Evolutionary conservation across 2,329 filamentous ascomycete genomes (phyloP), one percentile per base, ranked within the genome.

Genomic region (Albifimbria verrucaria): DNA sequence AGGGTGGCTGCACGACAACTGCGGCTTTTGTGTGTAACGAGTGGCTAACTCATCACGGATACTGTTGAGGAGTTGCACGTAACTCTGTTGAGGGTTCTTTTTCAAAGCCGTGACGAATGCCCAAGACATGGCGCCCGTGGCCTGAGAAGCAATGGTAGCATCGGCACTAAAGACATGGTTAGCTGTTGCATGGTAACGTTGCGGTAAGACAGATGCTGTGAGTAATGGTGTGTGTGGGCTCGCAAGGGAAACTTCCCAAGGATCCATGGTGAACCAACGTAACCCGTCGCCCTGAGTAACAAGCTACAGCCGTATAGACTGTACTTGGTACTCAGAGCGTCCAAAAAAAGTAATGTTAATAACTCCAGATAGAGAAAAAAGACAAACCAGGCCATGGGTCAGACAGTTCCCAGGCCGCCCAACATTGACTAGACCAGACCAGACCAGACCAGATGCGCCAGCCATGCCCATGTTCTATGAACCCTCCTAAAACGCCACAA

Each of bases 61-160:
- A 72, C 88, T 96, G 79, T 97, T 97, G 63, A 99, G 82, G 57
- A 99, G 77, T 76, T 97, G 89, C 49, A 99, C 92, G 67, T 99
- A 99, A 76, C 92, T 97, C 77, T 99, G 94, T 67, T 97, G 92
- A 0, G 93, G 92, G 70, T 97, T 96, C 81, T 96, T 96, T 77
- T 91, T 93, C 61, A 99, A 82, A 43, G 92, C 88, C 5, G 80
- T 88, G 69, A 99, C 92, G 70, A 99, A 99, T 10, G 94, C 94
- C 86, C 90, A 97, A 2, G 92, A 96, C 94, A 99, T 97, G 67
- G 94, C 94, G 50, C 94, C 94, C 0, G 94, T 97, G 24, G 94
- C 93, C 73, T 97, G 83, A 49, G 92, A 88, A 32, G 82, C 85
- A 63, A 97, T 97, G 20, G 86, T 89, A n/a, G 93, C 92, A 69